phyloP scores from a whole-genome alignment of 768 basidiomycete genomes.

The Serpula lacrymans region DNA sequence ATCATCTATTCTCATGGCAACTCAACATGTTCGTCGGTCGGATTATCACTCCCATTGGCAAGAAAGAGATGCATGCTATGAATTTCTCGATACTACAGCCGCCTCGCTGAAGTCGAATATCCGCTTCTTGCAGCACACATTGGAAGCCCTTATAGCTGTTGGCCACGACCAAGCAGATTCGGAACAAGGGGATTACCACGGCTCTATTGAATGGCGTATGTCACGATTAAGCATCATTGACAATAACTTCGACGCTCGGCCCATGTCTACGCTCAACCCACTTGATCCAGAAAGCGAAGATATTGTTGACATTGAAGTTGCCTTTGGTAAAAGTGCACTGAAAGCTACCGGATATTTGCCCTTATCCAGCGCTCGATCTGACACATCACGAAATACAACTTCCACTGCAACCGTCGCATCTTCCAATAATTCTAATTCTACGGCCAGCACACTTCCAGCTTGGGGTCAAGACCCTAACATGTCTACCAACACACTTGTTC shows the following conservation, averaged over 20 bases:
- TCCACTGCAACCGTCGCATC: too few species aligned
- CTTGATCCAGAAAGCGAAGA: slow-evolving; percentile 45
- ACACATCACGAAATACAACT: too few species aligned
- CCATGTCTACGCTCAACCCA: slow-evolving; percentile 34
- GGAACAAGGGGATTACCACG: slow-evolving; percentile 66
- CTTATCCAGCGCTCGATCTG: too few species aligned
- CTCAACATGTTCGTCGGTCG: slow-evolving; percentile 40
- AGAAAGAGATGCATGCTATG: slow-evolving; percentile 25
- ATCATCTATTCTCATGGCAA: slow-evolving; percentile 52
- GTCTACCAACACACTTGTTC: slow-evolving; percentile 21
- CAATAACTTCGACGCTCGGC: slow-evolving; percentile 43
- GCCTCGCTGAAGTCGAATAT: slow-evolving; percentile 57
- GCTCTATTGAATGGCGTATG: slow-evolving; percentile 75
- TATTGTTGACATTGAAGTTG: slow-evolving; percentile 56
- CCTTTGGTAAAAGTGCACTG: slow-evolving; percentile 39
- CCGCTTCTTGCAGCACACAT: slow-evolving; percentile 49
- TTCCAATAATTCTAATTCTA: too few species aligned
- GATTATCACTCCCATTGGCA: not conserved
- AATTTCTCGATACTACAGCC: slow-evolving; percentile 47
- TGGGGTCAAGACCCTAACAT: slow-evolving; percentile 18
- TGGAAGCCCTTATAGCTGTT: slow-evolving; percentile 59
- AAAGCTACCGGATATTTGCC: too few species aligned
- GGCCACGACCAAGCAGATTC: slow-evolving; percentile 72
- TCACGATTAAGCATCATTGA: slow-evolving; percentile 65
- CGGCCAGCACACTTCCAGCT: too few species aligned